phyloP scores from a whole-genome alignment of 345 rosid genomes.

The Salix caprea region DNA sequence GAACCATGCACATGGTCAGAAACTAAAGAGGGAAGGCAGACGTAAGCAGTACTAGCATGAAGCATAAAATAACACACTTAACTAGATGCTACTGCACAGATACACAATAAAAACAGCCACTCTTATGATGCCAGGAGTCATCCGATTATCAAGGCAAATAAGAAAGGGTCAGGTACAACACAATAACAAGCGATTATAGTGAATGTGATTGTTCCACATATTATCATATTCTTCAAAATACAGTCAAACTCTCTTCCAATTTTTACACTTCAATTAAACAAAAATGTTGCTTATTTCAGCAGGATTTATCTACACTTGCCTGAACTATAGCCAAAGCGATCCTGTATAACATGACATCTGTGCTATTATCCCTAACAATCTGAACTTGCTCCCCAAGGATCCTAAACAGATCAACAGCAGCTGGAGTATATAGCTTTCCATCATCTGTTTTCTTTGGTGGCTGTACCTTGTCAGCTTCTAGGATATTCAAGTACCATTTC shows the following conservation, averaged over 20 bases:
- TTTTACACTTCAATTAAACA: background rate
- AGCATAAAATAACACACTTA: slow-evolving; percentile 5
- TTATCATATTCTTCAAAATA: background rate
- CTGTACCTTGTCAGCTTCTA: slow-evolving; percentile 94
- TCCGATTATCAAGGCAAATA: background rate
- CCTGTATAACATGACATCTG: slow-evolving; percentile 94
- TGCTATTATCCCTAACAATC: slow-evolving; percentile 95
- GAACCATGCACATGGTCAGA: background rate
- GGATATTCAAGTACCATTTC: slow-evolving; percentile 98
- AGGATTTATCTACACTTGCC: slow-evolving; percentile 34
- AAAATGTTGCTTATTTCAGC: background rate
- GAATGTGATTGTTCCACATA: background rate
- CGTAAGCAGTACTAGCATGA: background rate
- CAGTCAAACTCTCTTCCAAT: background rate
- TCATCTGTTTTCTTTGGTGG: slow-evolving; percentile 98
- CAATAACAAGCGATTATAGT: background rate
- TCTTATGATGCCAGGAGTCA: background rate
- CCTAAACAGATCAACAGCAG: slow-evolving; percentile 98
- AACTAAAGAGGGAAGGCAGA: background rate
- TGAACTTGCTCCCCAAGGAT: slow-evolving; percentile 99
- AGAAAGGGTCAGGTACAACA: background rate
- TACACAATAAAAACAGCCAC: background rate
- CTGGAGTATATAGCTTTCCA: slow-evolving; percentile 97
- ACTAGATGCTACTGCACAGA: background rate
- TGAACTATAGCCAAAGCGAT: slow-evolving; percentile 90